Evolutionary conservation across 2,329 filamentous ascomycete genomes (phyloP), one percentile per base, ranked within the genome.

Genomic region (Coleophoma crateriformis): DNA sequence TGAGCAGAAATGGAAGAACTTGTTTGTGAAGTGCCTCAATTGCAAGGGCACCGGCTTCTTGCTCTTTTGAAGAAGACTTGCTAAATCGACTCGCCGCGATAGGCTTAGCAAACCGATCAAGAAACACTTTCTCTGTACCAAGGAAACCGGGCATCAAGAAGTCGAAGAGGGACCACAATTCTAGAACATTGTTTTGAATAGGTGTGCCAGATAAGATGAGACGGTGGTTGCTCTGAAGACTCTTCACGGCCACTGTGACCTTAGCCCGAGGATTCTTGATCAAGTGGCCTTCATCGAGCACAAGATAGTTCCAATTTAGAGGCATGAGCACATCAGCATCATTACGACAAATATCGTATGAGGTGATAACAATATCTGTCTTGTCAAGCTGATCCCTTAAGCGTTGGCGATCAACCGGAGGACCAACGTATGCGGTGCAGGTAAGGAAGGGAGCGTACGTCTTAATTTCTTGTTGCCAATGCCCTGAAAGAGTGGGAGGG

Each of bases 231-330:
- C 90, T 96, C 7, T 82, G 71, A 33, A 99, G 77, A 51, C 82
- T 82, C 75, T 99, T 99, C 57, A 97, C 92, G 0, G 94, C 91
- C 53, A 91, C 79, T 1, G 89, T 95, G 53, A 95, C 94, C 72
- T 99, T 99, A 2, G 95, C 91, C 66, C 94, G 95, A 3, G 94
- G 90, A 66, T 99, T 99, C 76, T 99, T 99, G 76, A 99, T 99
- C 55, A 99, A 72, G 71, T 99, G 94, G 2, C 95, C 94, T 71
- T 99, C 94, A 63, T 99, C 94, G 7, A 99, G 81, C 4, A 99
- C 91, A 50, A 94, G 88, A 65, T 99, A 99, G 66, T 99, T 99
- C 90, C 92, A 99, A 58, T 81, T 94, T 63, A 94, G 82, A 48
- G 88, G 82, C 42, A 82, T 81, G 33, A 99, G 78, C 4, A 92